Base-by-base conservation (phyloP, 2,329 filamentous ascomycete species). In the Diaporthe capsici region DNA sequence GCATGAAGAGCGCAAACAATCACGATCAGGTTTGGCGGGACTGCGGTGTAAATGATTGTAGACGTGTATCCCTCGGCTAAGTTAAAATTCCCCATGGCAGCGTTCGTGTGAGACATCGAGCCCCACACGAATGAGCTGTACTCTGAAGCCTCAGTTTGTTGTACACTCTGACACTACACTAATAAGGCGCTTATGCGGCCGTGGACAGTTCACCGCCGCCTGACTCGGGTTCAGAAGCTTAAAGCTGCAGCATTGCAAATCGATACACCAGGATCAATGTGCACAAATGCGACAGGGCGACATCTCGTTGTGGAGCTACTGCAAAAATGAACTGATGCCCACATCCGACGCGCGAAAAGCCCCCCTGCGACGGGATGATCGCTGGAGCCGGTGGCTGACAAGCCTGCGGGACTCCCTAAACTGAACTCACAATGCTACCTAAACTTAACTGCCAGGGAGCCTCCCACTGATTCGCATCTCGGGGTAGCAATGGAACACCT, bases 271-370 rank as follows among this genome's bases (percentile, higher is more conserved):
- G 25, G 44, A 68, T 51, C 63, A 68, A 17, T 31, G 47, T 25
- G 63, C 63, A 53, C 63, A 15, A 7, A 47, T 37, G 63, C 63
- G 31, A 25, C 44, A 22, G 31, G 57, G 44, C 44, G 47, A 9
- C 63, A 53, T 68, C 47, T 39, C 44, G 3, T 51, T 42, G 1
- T n/a, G 28, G 20, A 68, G 47, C 63, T 68, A 68, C 63, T 68
- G 63, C 63, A 68, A 13, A 37, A 51, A 68, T 68, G 63, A 68
- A 53, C 63, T 68, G 63, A 68, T 68, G 63, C 63, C 63, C 63
- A 37, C 63, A 34, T 39, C 44, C 44, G 63, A 68, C 31, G 47
- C 20, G 25, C 12, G 15, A 31, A 49, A 51, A 25, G 22, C 0
- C 28, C 28, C 63, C 44, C 44, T 39, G 63, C 28, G 13, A 25